Conservation (phyloP, 1,284 basidiomycete genomes). For the Cryptococcus sp. region DNA sequence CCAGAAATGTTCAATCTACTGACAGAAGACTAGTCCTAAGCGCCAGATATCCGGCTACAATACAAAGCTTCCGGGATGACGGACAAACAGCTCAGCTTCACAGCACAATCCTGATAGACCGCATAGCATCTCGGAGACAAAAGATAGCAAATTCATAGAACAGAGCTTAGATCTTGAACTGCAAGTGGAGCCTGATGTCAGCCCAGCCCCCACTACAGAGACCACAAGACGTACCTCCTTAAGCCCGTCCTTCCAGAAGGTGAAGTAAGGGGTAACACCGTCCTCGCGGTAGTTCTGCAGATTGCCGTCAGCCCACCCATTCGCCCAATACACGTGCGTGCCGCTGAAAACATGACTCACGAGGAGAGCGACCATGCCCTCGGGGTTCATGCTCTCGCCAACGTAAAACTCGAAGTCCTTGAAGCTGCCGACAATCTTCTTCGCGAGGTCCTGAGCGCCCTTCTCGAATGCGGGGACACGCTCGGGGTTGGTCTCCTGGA, state of each 20-base stretch:
- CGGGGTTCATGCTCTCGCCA: slow-evolving; percentile 79
- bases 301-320: neutral
- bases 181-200: slow-evolving; percentile 1
- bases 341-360: slow-evolving; percentile 41
- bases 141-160: slow-evolving; percentile 8
- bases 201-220: neutral
- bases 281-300: slow-evolving; percentile 56
- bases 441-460: slow-evolving; percentile 69
- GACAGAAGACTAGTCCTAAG: too few relatives aligned
- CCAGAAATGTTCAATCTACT: too few relatives aligned
- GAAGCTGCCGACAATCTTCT: slow-evolving; percentile 88
- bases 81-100: neutral
- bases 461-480: slow-evolving; percentile 80
- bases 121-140: slow-evolving; percentile 1
- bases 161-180: slow-evolving; percentile 31
- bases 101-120: neutral
- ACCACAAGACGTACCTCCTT: slow-evolving; percentile 54
- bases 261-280: slow-evolving; percentile 70
- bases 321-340: neutral
- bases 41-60: too few relatives aligned
- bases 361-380: slow-evolving; percentile 85
- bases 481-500: slow-evolving; percentile 62
- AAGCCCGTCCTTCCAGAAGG: slow-evolving; percentile 88
- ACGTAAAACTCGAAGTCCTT: slow-evolving; percentile 66
- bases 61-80: too few relatives aligned